Evolutionary conservation across 345 rosid genomes (phyloP).

Genomic region (Syzygium aromaticum): DNA sequence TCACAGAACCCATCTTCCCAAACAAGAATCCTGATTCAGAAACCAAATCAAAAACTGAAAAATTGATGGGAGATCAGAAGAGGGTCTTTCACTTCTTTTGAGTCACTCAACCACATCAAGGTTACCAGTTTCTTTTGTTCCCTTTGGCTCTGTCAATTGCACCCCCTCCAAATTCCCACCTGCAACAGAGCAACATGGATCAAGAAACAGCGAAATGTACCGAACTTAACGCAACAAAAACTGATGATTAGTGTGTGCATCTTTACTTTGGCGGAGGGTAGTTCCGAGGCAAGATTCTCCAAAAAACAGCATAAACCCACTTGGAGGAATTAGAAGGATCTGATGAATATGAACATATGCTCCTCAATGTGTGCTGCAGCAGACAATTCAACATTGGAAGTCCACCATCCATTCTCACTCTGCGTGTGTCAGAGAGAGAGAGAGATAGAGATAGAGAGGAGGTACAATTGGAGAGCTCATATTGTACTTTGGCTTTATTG

Average conservation of each 20-base stretch:
- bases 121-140: constrained; percentile 68
- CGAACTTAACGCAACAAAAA: neutral
- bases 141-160: constrained; percentile 61
- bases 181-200: constrained; percentile 16
- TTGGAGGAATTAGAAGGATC: constrained; percentile 48
- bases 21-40: constrained; percentile 49
- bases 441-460: neutral
- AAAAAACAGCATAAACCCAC: constrained; percentile 73
- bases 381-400: constrained; percentile 61
- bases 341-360: constrained; percentile 30
- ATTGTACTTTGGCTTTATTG: neutral
- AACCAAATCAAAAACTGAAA: neutral
- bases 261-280: constrained; percentile 74
- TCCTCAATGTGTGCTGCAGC: constrained; percentile 47
- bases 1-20: constrained; percentile 83
- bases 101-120: neutral
- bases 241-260: no score
- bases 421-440: neutral
- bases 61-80: neutral
- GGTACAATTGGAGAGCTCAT: neutral
- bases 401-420: constrained; percentile 42
- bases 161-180: constrained; percentile 71
- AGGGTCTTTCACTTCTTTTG: neutral
- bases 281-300: constrained; percentile 75
- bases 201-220: neutral